Conservation (phyloP, 345 rosid genomes). For the Lagerstroemia speciosa region DNA sequence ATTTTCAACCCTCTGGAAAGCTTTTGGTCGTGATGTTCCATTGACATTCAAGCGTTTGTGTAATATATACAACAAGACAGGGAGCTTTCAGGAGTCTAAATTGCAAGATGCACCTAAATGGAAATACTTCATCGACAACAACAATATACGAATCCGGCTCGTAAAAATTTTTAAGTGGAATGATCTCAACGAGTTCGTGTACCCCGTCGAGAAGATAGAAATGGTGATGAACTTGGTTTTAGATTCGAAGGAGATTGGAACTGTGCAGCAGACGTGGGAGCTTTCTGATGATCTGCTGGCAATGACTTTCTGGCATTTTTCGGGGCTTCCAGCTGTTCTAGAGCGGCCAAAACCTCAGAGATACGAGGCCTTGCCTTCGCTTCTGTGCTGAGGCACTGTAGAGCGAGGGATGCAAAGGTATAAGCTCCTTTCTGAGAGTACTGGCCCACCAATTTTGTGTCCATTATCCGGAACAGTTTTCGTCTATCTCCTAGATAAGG, state of each 20-base stretch:
- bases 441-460: conserved; percentile 84
- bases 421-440: conserved; percentile 79
- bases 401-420: conserved; percentile 67
- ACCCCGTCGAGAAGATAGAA: conserved; percentile 19
- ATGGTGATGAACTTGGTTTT: background rate
- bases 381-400: conserved; percentile 54
- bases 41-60: background rate
- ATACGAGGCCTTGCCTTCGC: conserved; percentile 72
- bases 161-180: background rate
- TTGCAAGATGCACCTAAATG: background rate
- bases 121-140: background rate
- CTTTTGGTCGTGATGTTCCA: background rate
- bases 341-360: conserved; percentile 64
- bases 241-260: background rate
- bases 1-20: background rate
- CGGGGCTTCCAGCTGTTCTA: conserved; percentile 58
- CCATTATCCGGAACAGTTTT: conserved; percentile 81
- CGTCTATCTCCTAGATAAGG: conserved; percentile 81
- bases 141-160: background rate
- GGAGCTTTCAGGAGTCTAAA: background rate
- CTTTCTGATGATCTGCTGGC: conserved; percentile 23
- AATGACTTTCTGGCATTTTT: conserved; percentile 22
- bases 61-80: background rate
- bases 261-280: conserved; percentile 23
- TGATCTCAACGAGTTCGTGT: background rate